Conservation (phyloP, 2,329 filamentous ascomycete genomes). For the Phaeoacremonium minimum region DNA sequence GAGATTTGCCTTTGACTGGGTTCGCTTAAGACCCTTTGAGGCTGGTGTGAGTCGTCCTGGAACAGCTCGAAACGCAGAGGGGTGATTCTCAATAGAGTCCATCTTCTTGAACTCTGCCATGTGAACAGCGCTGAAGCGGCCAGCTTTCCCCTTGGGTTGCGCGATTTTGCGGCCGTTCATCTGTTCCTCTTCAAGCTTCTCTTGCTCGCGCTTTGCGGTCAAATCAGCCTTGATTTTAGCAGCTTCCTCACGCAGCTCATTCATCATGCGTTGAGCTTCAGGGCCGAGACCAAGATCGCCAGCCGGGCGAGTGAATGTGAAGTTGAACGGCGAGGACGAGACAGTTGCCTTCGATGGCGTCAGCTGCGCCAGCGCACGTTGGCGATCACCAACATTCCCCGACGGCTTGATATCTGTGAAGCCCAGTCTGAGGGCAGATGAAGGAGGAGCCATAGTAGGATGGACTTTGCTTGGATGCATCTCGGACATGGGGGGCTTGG, state of each 20-base stretch:
- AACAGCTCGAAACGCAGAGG: conserved; percentile 69
- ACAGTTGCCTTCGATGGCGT: conserved; percentile 60
- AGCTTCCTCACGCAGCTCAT: conserved; percentile 68
- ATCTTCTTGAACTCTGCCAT: conserved; percentile 93
- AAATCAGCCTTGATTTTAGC: conserved; percentile 67
- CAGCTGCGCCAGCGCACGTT: conserved; percentile 40
- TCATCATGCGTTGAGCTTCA: conserved; percentile 57
- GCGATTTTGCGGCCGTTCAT: conserved; percentile 66
- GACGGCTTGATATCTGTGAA: conserved; percentile 71
- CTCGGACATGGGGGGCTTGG: conserved; percentile 70
- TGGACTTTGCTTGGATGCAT: conserved; percentile 91
- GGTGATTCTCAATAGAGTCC: conserved; percentile 88
- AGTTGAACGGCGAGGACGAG: conserved; percentile 60
- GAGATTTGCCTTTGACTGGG: conserved; percentile 48
- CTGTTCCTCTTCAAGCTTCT: conserved; percentile 39
- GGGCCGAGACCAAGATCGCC: conserved; percentile 52
- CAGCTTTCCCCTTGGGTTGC: conserved; percentile 70
- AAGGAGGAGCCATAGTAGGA: conserved; percentile 68
- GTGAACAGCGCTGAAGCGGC: conserved; percentile 80
- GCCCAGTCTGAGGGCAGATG: conserved; percentile 76
- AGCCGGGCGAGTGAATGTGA: conserved; percentile 52
- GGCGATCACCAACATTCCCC: conserved; percentile 35
- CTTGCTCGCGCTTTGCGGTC: conserved; percentile 54
- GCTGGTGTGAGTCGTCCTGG: conserved; percentile 48
- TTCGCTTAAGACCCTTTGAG: conserved; percentile 46